Percentiles rank a stretch among this genome's conserved stretches.
Conservation (phyloP, 176 grass and related monocot genomes). For the Secale cereale region DNA sequence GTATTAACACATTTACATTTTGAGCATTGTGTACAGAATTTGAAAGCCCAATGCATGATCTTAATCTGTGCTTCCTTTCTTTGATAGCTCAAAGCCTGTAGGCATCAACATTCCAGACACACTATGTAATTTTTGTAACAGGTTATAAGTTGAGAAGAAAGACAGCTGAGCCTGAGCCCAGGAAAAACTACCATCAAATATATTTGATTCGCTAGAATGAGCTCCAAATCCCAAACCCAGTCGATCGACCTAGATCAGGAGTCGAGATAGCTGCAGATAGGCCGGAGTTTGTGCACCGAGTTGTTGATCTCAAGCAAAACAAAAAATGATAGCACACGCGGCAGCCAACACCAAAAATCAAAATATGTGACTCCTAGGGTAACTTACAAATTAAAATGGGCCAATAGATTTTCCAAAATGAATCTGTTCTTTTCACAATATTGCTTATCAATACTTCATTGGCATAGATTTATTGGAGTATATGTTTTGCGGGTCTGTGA, state of each 20-base stretch:
- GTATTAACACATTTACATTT: not conserved
- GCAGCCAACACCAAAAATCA: not conserved
- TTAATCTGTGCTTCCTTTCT: not conserved
- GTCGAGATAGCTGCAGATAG: not conserved
- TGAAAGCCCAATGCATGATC: not conserved
- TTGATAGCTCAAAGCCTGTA: not conserved
- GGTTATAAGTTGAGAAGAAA: too few species aligned
- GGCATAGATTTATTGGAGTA: not conserved
- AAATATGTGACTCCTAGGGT: not conserved
- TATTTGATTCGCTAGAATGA: not conserved
- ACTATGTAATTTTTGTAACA: not conserved
- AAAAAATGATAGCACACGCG: not conserved
- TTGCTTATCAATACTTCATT: not conserved
- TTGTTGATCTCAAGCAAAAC: not conserved
- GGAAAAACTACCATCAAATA: not conserved
- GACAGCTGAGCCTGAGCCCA: too few species aligned
- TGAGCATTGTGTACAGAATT: not conserved
- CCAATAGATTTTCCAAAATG: not conserved
- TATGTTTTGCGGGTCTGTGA: not conserved
- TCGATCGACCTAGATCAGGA: not conserved
- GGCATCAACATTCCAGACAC: not conserved
- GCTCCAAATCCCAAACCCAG: not conserved
- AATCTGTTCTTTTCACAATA: not conserved
- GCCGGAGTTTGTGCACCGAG: not conserved
- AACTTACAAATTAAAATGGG: not conserved